Evolutionary conservation across 1,284 basidiomycete species (phyloP), one percentile per base, ranked within the genome.

Genomic region (Trichosporon asahii): DNA sequence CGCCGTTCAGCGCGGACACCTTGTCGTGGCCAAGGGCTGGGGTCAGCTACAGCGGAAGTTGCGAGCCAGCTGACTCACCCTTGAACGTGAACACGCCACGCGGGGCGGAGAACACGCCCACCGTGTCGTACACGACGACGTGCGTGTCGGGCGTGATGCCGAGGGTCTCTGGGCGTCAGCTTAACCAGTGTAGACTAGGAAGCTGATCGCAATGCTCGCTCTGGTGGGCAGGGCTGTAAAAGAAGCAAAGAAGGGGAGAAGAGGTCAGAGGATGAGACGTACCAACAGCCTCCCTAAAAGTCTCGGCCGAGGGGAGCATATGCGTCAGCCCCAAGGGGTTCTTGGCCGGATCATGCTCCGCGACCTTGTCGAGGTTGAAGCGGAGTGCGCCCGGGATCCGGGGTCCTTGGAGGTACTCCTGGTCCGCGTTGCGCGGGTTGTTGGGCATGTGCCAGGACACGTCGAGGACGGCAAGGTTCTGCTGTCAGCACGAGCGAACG

Each of bases 71-170:
- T 33, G 63, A 78, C 83, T 33, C 73, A 85, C 85, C 80, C 66
- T 91, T 89, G 87, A 97, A 96, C 85, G 93, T 98, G 86, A 91
- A 98, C 27, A 94, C 87, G 2, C 92, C 93, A 70, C 95, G 88
- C 65, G 95, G 94, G 27, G 93, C 88, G 1, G 92, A 94, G 85
- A 98, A 96, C 27, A 97, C 85, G 8, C 94, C 94, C 68, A 90
- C 86, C 1, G 90, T 86, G 80, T 97, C 95, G 80, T 98, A 98
- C 86, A 98, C 83, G 21, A 98, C 88, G 25, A 98, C 93, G 80
- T 94, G 92, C 6, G 91, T 90, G 18, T 88, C 85, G 7, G 88
- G 87, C 23, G 85, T 84, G 75, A 99, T 91, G 0, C 94, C 94
- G 40, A 94, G 86, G 66, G 84, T 85, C 76, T 89, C 92, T 91